Evolutionary conservation across 2,329 filamentous ascomycete species (phyloP), one percentile per base, ranked within the genome.

Genomic region (Orbilia javanica): DNA sequence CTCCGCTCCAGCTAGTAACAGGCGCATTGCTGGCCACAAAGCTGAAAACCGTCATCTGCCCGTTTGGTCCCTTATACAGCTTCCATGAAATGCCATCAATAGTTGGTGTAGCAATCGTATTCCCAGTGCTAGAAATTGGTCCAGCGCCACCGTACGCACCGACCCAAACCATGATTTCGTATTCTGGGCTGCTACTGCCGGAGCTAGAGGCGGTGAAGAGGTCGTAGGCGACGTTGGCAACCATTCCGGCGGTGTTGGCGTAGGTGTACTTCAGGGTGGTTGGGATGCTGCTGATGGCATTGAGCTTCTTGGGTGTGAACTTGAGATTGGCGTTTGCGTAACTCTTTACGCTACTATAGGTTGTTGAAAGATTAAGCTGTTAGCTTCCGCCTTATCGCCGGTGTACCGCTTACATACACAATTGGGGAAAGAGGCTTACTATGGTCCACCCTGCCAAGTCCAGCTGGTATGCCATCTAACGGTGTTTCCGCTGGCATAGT

Each of bases 81-180:
- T 88, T 86, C 86, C 87, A 92, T n/a, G 81, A 83, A 31, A 84
- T 82, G 46, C 88, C 89, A 44, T 83, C 88, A 71, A 91, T 85
- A 11, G 85, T 88, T 11, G 87, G 84, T 0, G 86, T 89, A 2
- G 87, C 88, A 79, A 90, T 85, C 4, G 88, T 80, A 18, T 84
- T 84, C 63, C 88, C 88, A 34, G 85, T 89, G 63, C 82, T 85
- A 70, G 89, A 89, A 84, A 90, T 89, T 25, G 88, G 88, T 4
- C 88, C 88, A 1, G 88, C 88, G 63, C 87, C 87, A 27, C 87
- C 88, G 52, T 89, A 83, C 31, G 87, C 88, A 2, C 85, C 87
- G 53, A 90, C 85, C 89, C 90, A 91, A 80, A 91, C 86, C 89
- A 91, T 91, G 80, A 91, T 85, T 83, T 91, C 90, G 81, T 88